Conservation (phyloP, 2,329 filamentous ascomycete species). For the Fusarium tricinctum region DNA sequence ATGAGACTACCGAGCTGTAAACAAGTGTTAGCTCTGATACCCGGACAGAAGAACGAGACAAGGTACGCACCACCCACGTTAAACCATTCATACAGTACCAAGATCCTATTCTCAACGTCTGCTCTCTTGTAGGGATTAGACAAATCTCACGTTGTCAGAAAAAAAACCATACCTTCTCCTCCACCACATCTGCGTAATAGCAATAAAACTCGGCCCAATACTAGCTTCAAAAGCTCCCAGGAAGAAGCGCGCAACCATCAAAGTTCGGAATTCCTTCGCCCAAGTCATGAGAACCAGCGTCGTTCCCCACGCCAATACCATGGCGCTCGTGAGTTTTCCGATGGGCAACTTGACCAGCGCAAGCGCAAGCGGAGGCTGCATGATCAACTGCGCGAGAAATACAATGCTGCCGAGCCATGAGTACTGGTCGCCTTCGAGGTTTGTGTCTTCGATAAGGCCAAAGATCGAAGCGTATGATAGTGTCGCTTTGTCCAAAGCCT, state of each 20-base stretch:
- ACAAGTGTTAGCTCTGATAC: not conserved
- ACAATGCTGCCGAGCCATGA: constrained; percentile 74
- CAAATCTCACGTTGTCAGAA: not conserved
- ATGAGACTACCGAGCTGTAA: constrained; percentile 65
- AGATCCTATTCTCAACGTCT: constrained; percentile 68
- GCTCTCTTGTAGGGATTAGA: constrained; percentile 58
- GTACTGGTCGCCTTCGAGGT: constrained; percentile 68
- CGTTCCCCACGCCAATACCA: constrained; percentile 68
- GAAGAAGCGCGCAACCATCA: constrained; percentile 68
- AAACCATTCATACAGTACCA: constrained; percentile 75
- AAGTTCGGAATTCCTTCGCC: constrained; percentile 62
- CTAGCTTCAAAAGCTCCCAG: constrained; percentile 69
- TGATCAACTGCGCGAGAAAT: constrained; percentile 71
- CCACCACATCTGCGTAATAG: constrained; percentile 74
- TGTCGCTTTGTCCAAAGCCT: constrained; percentile 73
- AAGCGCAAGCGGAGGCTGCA: constrained; percentile 69
- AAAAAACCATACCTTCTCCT: constrained; percentile 57
- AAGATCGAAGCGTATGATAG: constrained; percentile 74
- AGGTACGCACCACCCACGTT: constrained; percentile 63
- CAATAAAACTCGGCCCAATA: constrained; percentile 65
- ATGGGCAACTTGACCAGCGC: constrained; percentile 72
- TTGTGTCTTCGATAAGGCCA: constrained; percentile 70
- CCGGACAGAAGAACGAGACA: too few species aligned
- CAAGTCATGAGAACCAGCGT: constrained; percentile 66
- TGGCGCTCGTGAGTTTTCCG: constrained; percentile 71